Evolutionary conservation across 2,329 filamentous ascomycete genomes (phyloP), one percentile per base, ranked within the genome.

Genomic region (Cytospora chrysosperma): DNA sequence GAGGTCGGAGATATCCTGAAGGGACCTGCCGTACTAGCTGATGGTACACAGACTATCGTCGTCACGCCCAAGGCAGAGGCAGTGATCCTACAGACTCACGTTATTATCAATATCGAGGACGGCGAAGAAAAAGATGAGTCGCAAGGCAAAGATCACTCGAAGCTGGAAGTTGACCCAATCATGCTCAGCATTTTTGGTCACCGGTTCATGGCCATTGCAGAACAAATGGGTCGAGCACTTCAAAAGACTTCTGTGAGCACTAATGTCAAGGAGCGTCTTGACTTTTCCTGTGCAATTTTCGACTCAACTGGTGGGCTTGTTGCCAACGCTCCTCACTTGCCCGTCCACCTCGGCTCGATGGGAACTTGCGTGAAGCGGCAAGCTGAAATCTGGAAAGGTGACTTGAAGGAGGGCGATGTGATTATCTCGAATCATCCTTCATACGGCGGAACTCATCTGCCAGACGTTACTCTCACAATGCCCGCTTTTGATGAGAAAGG

Each of bases 41-140:
- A 94, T 71, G 89, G 89, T 10, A 93, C 91, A 0, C 94, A 97
- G 75, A 98, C 94, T 0, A 95, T 98, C 67, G 91, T 97, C 0
- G 88, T 97, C 3, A 91, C 91, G 0, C 94, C 93, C 0, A 85
- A 85, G 32, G 86, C 92, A 2, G 85, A 86, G 26, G 94, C 93
- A 0, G 77, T 93, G 27, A 82, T 97, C 34, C 87, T 96, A 21
- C 83, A 92, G 67, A 96, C 93, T 0, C 94, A 97, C 70, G 92
- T 97, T 9, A 84, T 97, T 8, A 93, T 97, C 71, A 92, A 97
- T 68, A 84, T 95, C 49, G 85, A 88, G 61, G 87, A 87, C 54
- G 78, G 84, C 66, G 72, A 59, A 67, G 80, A 72, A 28, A 69
- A 70, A 61, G 61, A 71, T 17, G 68, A 71, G 34, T 60, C 75